Evolutionary conservation across 495 filamentous ascomycete species (phyloP), one percentile per base, ranked within the genome.

Genomic region (Cudoniella acicularis): DNA sequence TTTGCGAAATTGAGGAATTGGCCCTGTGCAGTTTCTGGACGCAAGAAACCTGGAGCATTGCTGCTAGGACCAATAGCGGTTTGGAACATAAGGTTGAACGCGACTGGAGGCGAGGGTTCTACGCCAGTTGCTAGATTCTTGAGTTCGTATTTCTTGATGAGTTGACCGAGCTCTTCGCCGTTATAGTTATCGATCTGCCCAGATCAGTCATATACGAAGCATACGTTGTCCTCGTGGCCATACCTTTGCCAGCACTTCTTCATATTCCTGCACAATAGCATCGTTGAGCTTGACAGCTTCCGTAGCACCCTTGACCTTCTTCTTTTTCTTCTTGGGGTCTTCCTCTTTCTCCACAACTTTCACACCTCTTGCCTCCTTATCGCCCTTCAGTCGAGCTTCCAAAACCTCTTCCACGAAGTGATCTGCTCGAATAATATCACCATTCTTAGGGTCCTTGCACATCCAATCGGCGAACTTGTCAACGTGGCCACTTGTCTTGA

Each of bases 381-480:
- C 76, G n/a, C 73, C 74, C 74, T 90, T 91, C 49, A 98, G 73
- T 22, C 94, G 80, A 26, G 79, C 71, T 76, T 96, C 92, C 21
- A 98, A 81, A 24, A 96, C 84, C 66, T 96, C 92, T 76, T 98
- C 91, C 36, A 98, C 90, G 62, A 98, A 79, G 75, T 98, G 94
- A 70, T 98, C 94, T 25, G 94, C 92, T 59, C 94, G 84, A 72
- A 97, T 86, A 58, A 97, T 95, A 77, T 98, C 95, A 67, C 94
- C 94, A 64, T 87, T 94, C 78, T 96, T 94, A 53, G 92, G 91
- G 72, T 98, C 94, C 74, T 97, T 97, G 84, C 91, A 96, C 92
- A 97, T 96, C 90, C 90, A 97, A 72, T 98, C 95, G 64, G 91
- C 88, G 71, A 98, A 98, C 72, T 95, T 95, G 63, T 97, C 94